Conservation (phyloP, 345 rosid species). For the Sisymbrium irio region DNA sequence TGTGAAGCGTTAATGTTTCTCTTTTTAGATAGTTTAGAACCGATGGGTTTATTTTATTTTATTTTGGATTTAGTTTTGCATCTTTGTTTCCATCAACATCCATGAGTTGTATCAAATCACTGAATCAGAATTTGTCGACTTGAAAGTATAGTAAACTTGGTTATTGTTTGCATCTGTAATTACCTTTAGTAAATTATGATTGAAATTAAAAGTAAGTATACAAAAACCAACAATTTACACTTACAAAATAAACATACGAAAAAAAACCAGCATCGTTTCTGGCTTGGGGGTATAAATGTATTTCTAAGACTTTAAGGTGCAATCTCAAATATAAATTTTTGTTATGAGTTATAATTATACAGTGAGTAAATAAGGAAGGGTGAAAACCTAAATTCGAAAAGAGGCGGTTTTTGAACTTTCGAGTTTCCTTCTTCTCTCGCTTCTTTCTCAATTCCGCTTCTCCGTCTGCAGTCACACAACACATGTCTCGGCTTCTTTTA, state of each 20-base stretch:
- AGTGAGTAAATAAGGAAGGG: background rate
- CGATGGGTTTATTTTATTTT: background rate
- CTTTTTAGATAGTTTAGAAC: background rate
- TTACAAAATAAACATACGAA: background rate
- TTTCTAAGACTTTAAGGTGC: background rate
- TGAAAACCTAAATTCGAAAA: background rate
- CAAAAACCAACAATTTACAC: background rate
- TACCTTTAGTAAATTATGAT: background rate
- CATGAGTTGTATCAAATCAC: background rate
- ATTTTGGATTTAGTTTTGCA: background rate
- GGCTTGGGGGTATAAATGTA: background rate
- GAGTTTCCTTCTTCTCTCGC: background rate
- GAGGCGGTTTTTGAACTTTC: constrained; percentile 4
- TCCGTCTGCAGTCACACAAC: background rate
- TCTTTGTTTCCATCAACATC: background rate
- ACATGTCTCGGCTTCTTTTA: background rate
- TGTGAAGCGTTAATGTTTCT: background rate
- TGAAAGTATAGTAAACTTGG: background rate
- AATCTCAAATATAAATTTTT: background rate
- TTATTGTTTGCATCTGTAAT: background rate
- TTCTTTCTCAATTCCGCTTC: background rate
- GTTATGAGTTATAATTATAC: background rate
- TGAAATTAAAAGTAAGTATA: background rate
- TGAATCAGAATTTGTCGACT: background rate
- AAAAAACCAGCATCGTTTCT: too few relatives aligned